A percentile compares a stretch with the other conserved stretches of the same genome.
Evolutionary conservation across 2,329 filamentous ascomycete genomes (phyloP).

Genomic region (Ceratocystis cubensis): DNA sequence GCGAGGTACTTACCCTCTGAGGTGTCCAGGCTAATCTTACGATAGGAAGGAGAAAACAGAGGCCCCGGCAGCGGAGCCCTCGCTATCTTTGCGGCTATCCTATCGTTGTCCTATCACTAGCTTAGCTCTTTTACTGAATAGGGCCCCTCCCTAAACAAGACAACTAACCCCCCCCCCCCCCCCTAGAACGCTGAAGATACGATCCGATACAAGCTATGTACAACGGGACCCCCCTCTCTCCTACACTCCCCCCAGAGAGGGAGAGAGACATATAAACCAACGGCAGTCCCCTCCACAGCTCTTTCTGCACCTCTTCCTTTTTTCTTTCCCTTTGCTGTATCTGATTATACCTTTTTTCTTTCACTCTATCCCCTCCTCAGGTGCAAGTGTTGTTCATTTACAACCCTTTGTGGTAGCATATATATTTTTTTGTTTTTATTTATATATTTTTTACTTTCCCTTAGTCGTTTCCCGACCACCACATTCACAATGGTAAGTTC

Average conservation of each 20-base stretch:
- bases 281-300: conserved; percentile 1
- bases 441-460: conserved; percentile 14
- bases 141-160: conserved; percentile 1
- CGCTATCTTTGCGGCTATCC: conserved; percentile 11
- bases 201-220: conserved; percentile 2
- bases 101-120: background rate
- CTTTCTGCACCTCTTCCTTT: conserved; percentile 10
- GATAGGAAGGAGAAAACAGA: background rate
- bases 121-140: background rate
- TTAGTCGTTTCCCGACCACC: conserved; percentile 12
- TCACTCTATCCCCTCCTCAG: conserved; percentile 5
- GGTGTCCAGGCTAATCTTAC: background rate
- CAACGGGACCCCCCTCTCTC: background rate
- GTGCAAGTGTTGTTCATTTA: conserved; percentile 14
- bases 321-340: conserved; percentile 17
- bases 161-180: too few species aligned
- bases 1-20: background rate
- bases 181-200: background rate
- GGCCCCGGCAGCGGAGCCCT: conserved; percentile 9
- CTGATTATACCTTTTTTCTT: conserved; percentile 15
- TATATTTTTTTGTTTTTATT: conserved; percentile 11
- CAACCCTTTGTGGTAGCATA: conserved; percentile 6
- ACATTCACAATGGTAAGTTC: conserved; percentile 18
- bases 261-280: conserved; percentile 18
- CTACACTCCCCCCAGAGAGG: background rate